Percentiles rank a stretch among this genome's conserved stretches.
Evolutionary conservation across 1,284 basidiomycete species (phyloP).

Genomic region (Ganoderma lucidum): DNA sequence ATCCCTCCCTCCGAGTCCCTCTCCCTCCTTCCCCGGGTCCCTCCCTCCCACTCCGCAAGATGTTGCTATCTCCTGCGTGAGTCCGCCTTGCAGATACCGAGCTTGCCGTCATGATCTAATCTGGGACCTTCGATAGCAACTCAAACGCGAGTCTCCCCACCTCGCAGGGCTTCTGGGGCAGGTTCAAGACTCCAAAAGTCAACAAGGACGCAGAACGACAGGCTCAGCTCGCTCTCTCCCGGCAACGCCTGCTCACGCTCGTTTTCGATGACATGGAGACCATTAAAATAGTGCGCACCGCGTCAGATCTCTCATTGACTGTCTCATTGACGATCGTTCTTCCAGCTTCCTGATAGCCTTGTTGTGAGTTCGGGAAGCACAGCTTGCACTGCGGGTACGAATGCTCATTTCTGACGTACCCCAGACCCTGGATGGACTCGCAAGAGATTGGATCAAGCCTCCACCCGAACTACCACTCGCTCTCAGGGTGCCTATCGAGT

Average conservation of each 20-base stretch:
- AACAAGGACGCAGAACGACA: conserved; percentile 61
- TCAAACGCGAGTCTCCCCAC: conserved; percentile 69
- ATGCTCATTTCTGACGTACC: neutral
- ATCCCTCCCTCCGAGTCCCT: conserved; percentile 14
- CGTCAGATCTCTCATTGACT: conserved; percentile 7
- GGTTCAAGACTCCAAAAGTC: conserved; percentile 60
- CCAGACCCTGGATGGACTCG: conserved; percentile 79
- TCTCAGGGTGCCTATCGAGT: conserved; percentile 83
- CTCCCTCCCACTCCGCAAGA: conserved; percentile 41
- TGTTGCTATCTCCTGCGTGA: conserved; percentile 84
- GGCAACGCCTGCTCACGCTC: conserved; percentile 79
- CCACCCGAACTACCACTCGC: conserved; percentile 77
- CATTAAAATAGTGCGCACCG: conserved; percentile 63
- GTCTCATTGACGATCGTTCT: neutral
- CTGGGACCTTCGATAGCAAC: conserved; percentile 55
- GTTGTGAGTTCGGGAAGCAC: conserved; percentile 48
- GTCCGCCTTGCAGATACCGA: conserved; percentile 44
- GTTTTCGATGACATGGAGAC: conserved; percentile 87
- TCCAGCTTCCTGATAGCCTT: conserved; percentile 69
- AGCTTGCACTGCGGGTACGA: neutral
- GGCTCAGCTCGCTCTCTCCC: conserved; percentile 66
- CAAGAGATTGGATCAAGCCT: conserved; percentile 85
- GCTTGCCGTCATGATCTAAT: conserved; percentile 41
- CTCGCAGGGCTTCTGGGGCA: conserved; percentile 67
- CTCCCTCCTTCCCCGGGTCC: conserved; percentile 10